Base-by-base conservation (phyloP, 345 rosid genomes). In the Excoecaria agallocha region DNA sequence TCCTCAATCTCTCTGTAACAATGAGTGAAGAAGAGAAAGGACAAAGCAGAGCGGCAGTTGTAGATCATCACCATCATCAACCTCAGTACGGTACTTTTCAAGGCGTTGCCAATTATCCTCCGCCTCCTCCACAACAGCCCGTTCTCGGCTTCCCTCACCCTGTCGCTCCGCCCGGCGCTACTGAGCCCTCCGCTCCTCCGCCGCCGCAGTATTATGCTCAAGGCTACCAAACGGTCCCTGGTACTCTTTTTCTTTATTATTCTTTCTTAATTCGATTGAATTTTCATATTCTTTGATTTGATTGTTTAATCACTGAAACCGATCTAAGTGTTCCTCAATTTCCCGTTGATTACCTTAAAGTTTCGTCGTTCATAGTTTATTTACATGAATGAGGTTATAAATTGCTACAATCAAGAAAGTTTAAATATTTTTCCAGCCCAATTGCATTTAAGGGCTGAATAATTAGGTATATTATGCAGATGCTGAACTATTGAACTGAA, bases 31-130 rank as follows among this genome's bases (percentile, higher is more conserved):
- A 76, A 43, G 74, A 69, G 0, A 69, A 51, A 54, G 69, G 60
- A 52, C 41, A 11, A 6, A 72, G 37, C 46, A 59, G 69, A 24
- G 63, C 69, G n/a, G 59, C 39, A 4, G 43, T 62, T 0, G 57
- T 52, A 2, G 74, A 46, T 25, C 79, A 69, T 54, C 66, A 58
- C 11, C 72, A 45, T 48, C 72, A 68, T 59, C 76, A 65, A 9
- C 71, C 74, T 20, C 98, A 88, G 20, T 94, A 94, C 81, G 98
- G 98, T 9, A 94, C 98, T 7, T 94, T 94, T 84, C 98, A 92
- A 84, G 98, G 98, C 57, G 97, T 91, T 46, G 91, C 97, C 68
- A 92, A 88, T 78, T 94, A 85, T 74, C 97, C 96, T 7, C 90
- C 30, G 30, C 30, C 93, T 24, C 88, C 91, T 57, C 87, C 84